Evolutionary conservation across 2,329 filamentous ascomycete genomes (phyloP).

Genomic region (Cladorrhinum sp.): DNA sequence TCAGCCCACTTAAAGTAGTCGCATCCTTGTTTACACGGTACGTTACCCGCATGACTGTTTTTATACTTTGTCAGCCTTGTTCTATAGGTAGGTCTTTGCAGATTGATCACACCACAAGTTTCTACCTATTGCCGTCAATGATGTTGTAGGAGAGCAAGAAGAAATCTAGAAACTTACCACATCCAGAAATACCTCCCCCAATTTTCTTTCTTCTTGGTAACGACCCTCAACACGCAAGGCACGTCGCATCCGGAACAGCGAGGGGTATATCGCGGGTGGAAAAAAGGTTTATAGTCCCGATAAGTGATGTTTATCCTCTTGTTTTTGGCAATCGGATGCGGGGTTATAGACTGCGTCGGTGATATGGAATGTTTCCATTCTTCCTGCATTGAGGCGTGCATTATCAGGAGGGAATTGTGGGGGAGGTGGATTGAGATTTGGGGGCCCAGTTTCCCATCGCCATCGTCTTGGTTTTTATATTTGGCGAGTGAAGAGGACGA

Average conservation of each 20-base stretch:
- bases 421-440: constrained; percentile 92
- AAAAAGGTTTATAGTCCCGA: constrained; percentile 72
- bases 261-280: constrained; percentile 77
- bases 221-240: constrained; percentile 68
- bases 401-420: constrained; percentile 88
- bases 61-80: not conserved
- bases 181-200: constrained; percentile 84
- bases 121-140: no score
- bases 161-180: constrained; percentile 53
- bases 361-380: constrained; percentile 90
- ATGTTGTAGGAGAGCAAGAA: not conserved
- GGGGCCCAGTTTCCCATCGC: constrained; percentile 52
- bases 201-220: constrained; percentile 73
- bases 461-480: constrained; percentile 66
- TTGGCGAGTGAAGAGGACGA: constrained; percentile 58
- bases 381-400: constrained; percentile 98
- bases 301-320: constrained; percentile 93
- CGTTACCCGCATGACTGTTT: constrained; percentile 59
- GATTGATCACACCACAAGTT: not conserved
- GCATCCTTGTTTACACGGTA: constrained; percentile 67
- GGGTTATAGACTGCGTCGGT: constrained; percentile 72
- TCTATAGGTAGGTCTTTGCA: not conserved
- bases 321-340: constrained; percentile 77
- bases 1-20: constrained; percentile 81
- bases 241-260: constrained; percentile 68